A percentile compares a stretch with the other conserved stretches of the same genome.
Evolutionary conservation across 768 basidiomycete species (phyloP).

Genomic region (Cyathus striatus): DNA sequence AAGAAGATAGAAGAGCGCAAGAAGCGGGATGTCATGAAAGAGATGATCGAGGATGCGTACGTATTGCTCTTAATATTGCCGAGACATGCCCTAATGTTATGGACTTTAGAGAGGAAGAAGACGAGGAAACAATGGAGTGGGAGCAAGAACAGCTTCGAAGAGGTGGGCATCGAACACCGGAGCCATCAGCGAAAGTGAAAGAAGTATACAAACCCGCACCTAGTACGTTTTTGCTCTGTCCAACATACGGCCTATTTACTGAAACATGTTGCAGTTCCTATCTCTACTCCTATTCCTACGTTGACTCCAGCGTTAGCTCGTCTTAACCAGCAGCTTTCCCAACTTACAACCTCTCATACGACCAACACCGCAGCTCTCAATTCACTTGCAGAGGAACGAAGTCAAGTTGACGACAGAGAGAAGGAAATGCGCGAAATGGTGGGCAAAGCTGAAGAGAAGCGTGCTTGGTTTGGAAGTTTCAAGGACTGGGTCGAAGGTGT

Average conservation of each 20-base stretch:
- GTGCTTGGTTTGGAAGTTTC: slow-evolving; percentile 78
- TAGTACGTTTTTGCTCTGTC: slow-evolving; percentile 39
- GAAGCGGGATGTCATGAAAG: slow-evolving; percentile 65
- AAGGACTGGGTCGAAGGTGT: slow-evolving; percentile 78
- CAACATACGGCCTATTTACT: slow-evolving; percentile 5
- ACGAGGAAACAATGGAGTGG: slow-evolving; percentile 85
- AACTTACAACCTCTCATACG: slow-evolving; percentile 65
- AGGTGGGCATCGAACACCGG: slow-evolving; percentile 52
- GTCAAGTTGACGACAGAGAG: slow-evolving; percentile 62
- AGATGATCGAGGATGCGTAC: slow-evolving; percentile 79
- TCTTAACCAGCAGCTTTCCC: slow-evolving; percentile 53
- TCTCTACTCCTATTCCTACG: slow-evolving; percentile 55
- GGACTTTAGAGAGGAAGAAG: slow-evolving; percentile 60
- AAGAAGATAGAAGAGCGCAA: slow-evolving; percentile 66
- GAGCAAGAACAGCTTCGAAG: slow-evolving; percentile 78
- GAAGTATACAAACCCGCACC: slow-evolving; percentile 64
- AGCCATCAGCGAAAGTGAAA: slow-evolving; percentile 35
- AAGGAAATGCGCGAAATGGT: slow-evolving; percentile 73
- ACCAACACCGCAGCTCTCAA: slow-evolving; percentile 51
- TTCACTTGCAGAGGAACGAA: slow-evolving; percentile 56
- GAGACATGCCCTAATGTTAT: slow-evolving; percentile 1
- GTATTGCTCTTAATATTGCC: slow-evolving; percentile 17
- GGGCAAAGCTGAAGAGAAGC: slow-evolving; percentile 66
- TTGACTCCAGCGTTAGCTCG: slow-evolving; percentile 57
- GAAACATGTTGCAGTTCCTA: slow-evolving; percentile 53